Conservation (phyloP, 2,329 filamentous ascomycete genomes). For the Pseudogymnoascus sp. region DNA sequence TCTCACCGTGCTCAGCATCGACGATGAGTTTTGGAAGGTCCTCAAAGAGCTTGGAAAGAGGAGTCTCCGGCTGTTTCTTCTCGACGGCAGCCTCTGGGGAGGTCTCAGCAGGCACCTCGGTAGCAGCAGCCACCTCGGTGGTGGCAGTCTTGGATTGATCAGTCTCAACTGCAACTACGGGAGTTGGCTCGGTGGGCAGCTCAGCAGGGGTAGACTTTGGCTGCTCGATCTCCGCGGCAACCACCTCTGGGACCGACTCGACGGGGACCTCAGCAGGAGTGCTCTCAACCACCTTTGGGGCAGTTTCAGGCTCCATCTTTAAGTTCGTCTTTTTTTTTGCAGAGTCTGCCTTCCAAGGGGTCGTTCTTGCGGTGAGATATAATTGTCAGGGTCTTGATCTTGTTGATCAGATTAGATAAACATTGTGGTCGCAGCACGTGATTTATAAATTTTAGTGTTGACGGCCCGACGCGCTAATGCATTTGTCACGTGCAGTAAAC, state of each 20-base stretch:
- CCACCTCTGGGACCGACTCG: background rate
- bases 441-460: background rate
- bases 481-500: background rate
- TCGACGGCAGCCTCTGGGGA: background rate
- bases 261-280: background rate
- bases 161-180: background rate
- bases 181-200: background rate
- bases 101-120: background rate
- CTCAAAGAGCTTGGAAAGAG: constrained; percentile 49
- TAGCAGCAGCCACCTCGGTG: background rate
- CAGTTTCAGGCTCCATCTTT: background rate
- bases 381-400: background rate
- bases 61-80: constrained; percentile 13
- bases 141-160: background rate
- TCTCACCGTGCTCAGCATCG: constrained; percentile 59
- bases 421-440: background rate
- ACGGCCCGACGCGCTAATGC: background rate
- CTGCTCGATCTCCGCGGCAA: background rate
- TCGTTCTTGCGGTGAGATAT: background rate
- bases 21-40: constrained; percentile 51
- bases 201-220: background rate
- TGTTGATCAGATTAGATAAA: constrained; percentile 3
- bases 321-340: background rate
- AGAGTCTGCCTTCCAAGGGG: background rate
- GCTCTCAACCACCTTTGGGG: background rate